Base-by-base conservation (phyloP, 2,329 filamentous ascomycete genomes). In the Cladosporium austrohemisphaericum region DNA sequence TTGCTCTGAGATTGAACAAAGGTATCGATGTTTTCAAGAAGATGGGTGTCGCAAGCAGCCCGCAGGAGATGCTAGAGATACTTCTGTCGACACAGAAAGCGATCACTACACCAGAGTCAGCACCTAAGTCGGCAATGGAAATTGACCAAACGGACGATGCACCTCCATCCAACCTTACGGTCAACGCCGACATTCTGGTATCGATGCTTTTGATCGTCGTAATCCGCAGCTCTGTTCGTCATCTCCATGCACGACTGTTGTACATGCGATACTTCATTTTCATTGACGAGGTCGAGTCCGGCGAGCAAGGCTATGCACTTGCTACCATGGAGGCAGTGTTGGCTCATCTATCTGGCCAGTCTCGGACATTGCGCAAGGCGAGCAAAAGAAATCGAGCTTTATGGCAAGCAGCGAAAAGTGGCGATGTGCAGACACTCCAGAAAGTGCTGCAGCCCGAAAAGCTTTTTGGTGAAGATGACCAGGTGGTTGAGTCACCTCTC, bases 181-280 rank as follows among this genome's bases (percentile, higher is more conserved):
- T 86, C 60, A 86, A 95, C 60, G 93, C 93, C 3, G 93, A 98
- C 68, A 89, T 92, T 0, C 74, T 98, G 22, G 93, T 98, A 2
- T 96, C 93, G 0, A 72, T 98, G 52, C 76, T 98, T 11, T 76
- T 98, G 16, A 84, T 95, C 54, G 90, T 98, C 13, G 87, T 98
- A 9, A 97, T 98, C 53, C 81, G 92, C 55, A 88, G 92, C 9
- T 87, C 93, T 52, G 83, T 95, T 20, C 83, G 87, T 51, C 85
- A 96, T 68, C 75, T 98, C 7, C 88, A 95, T 60, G 90, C 93
- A 3, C 81, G 92, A 16, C 73, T 98, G 38, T 77, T 86, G n/a
- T 98, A 97, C 65, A 95, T 97, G 77, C 86, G 92, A 35, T 89
- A 95, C 62, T 98, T 96, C 64, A 93, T 96, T 57, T 98, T 95